Evolutionary conservation across 768 basidiomycete genomes (phyloP).

Genomic region (Roridomyces roridus): DNA sequence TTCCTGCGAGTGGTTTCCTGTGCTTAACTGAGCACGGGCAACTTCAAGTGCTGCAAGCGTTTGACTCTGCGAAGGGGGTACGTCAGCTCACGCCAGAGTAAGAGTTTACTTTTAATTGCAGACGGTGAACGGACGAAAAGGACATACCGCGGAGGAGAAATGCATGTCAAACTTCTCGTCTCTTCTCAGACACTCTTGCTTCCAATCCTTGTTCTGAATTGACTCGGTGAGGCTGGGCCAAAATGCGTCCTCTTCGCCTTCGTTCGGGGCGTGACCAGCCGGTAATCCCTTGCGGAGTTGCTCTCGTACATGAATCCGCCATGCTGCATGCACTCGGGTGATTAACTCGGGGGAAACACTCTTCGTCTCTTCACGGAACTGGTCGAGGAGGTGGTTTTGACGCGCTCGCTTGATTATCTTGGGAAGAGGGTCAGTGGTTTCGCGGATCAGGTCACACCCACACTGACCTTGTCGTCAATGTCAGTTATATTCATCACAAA

Average conservation of each 20-base stretch:
- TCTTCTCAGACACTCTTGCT: constrained; percentile 69
- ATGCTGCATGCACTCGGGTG: constrained; percentile 61
- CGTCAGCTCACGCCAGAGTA: constrained; percentile 23
- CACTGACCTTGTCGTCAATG: constrained; percentile 94
- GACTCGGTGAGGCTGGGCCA: constrained; percentile 65
- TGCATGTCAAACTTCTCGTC: constrained; percentile 96
- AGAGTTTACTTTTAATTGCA: constrained; percentile 18
- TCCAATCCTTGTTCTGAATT: constrained; percentile 65
- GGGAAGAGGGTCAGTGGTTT: neutral
- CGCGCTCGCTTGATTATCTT: constrained; percentile 95
- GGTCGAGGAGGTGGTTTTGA: constrained; percentile 74
- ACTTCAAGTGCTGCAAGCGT: constrained; percentile 55
- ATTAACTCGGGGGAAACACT: constrained; percentile 65
- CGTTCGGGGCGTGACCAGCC: constrained; percentile 48
- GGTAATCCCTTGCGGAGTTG: constrained; percentile 72
- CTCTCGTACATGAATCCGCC: constrained; percentile 66
- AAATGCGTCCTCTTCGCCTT: constrained; percentile 53
- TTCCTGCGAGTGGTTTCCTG: constrained; percentile 46
- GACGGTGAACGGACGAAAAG: constrained; percentile 10
- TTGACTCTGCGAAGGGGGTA: constrained; percentile 47
- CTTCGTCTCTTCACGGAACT: constrained; percentile 59
- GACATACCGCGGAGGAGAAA: constrained; percentile 75
- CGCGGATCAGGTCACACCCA: constrained; percentile 27
- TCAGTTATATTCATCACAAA: constrained; percentile 99
- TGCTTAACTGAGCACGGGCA: constrained; percentile 52